A percentile compares a stretch with the other conserved stretches of the same genome.
Evolutionary conservation across 2,329 filamentous ascomycete genomes (phyloP).

Genomic region (Biscogniauxia sp.): DNA sequence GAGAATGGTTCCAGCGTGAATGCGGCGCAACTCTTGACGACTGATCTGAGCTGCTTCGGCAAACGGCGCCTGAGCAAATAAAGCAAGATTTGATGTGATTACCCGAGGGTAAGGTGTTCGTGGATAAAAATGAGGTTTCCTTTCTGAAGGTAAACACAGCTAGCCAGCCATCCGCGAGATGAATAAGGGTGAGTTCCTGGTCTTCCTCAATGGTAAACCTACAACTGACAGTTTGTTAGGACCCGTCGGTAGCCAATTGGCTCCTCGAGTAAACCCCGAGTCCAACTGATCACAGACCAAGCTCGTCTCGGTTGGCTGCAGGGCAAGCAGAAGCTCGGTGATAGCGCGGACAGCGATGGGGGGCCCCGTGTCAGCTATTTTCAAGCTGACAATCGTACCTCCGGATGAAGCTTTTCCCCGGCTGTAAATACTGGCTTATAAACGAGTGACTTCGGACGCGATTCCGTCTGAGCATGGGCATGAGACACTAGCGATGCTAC

Average conservation of each 20-base stretch:
- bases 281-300: not conserved
- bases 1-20: slow-evolving; percentile 3
- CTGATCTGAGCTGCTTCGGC: not conserved
- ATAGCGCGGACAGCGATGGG: not conserved
- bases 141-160: not conserved
- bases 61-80: not conserved
- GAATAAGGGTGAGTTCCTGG: not conserved
- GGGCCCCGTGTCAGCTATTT: not conserved
- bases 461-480: slow-evolving; percentile 18
- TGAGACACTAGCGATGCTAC: slow-evolving; percentile 15
- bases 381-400: not conserved
- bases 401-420: slow-evolving; percentile 6
- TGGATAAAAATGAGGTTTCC: not conserved
- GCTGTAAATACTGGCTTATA: slow-evolving; percentile 8
- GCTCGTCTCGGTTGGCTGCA: not conserved
- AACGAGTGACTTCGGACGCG: slow-evolving; percentile 20
- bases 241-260: not conserved
- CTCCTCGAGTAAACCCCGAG: not conserved
- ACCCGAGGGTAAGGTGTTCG: not conserved
- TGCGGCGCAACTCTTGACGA: not conserved
- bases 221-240: not conserved
- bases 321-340: not conserved
- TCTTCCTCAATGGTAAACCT: not conserved
- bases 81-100: not conserved
- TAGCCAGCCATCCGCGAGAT: not conserved